phyloP scores from a whole-genome alignment of 2,329 filamentous ascomycete species.

The Aspergillus calidoustus region DNA sequence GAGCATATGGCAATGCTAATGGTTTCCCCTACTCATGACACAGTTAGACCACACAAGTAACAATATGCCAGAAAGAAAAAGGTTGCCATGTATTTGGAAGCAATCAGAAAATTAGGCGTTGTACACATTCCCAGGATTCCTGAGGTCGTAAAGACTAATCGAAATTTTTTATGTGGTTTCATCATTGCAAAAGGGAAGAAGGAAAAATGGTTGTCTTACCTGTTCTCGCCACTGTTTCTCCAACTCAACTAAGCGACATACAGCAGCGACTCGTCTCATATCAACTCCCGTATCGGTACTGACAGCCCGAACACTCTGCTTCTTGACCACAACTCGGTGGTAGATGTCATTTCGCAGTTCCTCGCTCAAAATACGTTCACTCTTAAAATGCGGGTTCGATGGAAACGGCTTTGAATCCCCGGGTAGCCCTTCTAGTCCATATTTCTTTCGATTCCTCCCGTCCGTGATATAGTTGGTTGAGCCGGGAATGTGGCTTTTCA shows the following conservation, averaged over 20 bases:
- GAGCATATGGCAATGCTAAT: constrained; percentile 75
- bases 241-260: constrained; percentile 82
- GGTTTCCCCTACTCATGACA: constrained; percentile 63
- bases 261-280: constrained; percentile 81
- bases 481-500: constrained; percentile 39
- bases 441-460: constrained; percentile 18
- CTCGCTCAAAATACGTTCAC: constrained; percentile 75
- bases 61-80: background rate
- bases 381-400: constrained; percentile 71
- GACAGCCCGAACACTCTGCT: constrained; percentile 73
- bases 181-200: constrained; percentile 57
- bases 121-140: constrained; percentile 55
- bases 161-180: constrained; percentile 74
- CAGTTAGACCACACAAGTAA: background rate
- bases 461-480: constrained; percentile 37
- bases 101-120: constrained; percentile 57
- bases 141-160: constrained; percentile 99
- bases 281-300: constrained; percentile 79
- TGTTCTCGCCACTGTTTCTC: constrained; percentile 77
- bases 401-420: constrained; percentile 67
- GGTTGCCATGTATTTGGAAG: background rate
- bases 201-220: constrained; percentile 60
- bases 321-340: constrained; percentile 65
- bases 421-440: background rate
- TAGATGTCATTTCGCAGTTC: constrained; percentile 75